Conservation (phyloP, 1,284 basidiomycete genomes). For the Cutaneotrichosporon spelunceum region DNA sequence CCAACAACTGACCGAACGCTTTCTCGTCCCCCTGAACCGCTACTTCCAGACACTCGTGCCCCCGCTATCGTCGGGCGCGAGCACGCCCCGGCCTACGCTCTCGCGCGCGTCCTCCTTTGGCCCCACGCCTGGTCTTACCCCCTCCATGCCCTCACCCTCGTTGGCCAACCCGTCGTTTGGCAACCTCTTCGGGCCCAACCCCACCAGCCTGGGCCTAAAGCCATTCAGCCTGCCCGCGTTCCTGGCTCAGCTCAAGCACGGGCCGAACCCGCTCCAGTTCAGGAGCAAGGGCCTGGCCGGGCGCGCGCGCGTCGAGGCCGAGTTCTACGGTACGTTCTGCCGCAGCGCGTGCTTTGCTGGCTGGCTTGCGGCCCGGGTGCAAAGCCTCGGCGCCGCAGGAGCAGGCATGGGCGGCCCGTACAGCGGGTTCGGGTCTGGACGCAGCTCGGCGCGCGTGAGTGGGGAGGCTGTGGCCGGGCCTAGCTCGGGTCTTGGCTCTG, state of each 20-base stretch:
- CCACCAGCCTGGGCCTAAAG: slow-evolving; percentile 53
- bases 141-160: too few relatives aligned
- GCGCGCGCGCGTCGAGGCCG: slow-evolving; percentile 47
- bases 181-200: slow-evolving; percentile 1
- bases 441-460: background rate
- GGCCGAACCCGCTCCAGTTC: slow-evolving; percentile 69
- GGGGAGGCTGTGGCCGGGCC: too few relatives aligned
- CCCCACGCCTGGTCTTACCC: too few relatives aligned
- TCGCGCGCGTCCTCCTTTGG: background rate
- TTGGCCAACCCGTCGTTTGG: too few relatives aligned
- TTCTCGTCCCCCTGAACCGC: slow-evolving; percentile 87
- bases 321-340: slow-evolving; percentile 51
- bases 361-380: slow-evolving; percentile 42
- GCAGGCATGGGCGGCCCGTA: slow-evolving; percentile 14
- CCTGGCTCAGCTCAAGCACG: slow-evolving; percentile 77
- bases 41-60: slow-evolving; percentile 90
- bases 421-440: background rate
- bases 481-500: too few relatives aligned
- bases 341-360: slow-evolving; percentile 47
- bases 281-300: slow-evolving; percentile 51
- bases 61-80: slow-evolving; percentile 20
- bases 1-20: slow-evolving; percentile 76
- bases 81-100: background rate
- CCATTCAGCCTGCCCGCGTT: slow-evolving; percentile 78
- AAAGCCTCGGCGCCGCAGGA: slow-evolving; percentile 37